Conservation (phyloP, 495 filamentous ascomycete genomes). For the Talaromyces adpressus region DNA sequence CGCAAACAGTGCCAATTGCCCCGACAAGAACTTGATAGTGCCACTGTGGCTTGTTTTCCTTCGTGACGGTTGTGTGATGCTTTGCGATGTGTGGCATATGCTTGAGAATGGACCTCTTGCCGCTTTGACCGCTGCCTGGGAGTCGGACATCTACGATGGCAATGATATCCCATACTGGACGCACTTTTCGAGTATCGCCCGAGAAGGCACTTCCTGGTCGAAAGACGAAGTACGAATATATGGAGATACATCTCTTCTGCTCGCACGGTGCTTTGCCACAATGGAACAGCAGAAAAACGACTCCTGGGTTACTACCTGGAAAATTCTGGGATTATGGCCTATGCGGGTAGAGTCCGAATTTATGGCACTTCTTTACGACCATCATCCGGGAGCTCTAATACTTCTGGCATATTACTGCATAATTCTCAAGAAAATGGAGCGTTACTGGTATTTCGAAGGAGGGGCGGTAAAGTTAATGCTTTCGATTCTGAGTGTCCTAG, state of each 20-base stretch:
- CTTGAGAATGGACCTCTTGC: conserved; percentile 12
- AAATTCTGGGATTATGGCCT: conserved; percentile 23
- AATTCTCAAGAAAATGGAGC: conserved; percentile 22
- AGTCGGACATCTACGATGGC: conserved; percentile 6
- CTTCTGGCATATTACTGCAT: conserved; percentile 33
- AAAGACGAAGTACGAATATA: conserved; percentile 12
- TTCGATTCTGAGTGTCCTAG: conserved; percentile 21
- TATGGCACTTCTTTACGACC: conserved; percentile 18
- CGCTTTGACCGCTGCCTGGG: conserved; percentile 12
- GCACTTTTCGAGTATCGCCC: conserved; percentile 10
- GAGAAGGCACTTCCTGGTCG: conserved; percentile 8
- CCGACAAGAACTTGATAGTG: background rate
- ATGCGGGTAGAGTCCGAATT: conserved; percentile 21
- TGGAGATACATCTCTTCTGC: conserved; percentile 3
- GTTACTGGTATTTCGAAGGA: conserved; percentile 26
- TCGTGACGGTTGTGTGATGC: conserved; percentile 13
- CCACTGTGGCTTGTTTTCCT: conserved; percentile 18
- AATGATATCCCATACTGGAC: conserved; percentile 11
- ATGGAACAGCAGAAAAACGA: conserved; percentile 4
- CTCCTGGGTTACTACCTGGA: conserved; percentile 8
- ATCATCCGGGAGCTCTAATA: conserved; percentile 28
- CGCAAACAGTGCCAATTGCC: background rate
- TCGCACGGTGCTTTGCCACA: conserved; percentile 14
- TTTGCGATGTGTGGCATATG: conserved; percentile 14
- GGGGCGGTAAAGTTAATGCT: conserved; percentile 23